Evolutionary conservation across 139 green algal species (phyloP).

Genomic region (Haematococcus sp.): DNA sequence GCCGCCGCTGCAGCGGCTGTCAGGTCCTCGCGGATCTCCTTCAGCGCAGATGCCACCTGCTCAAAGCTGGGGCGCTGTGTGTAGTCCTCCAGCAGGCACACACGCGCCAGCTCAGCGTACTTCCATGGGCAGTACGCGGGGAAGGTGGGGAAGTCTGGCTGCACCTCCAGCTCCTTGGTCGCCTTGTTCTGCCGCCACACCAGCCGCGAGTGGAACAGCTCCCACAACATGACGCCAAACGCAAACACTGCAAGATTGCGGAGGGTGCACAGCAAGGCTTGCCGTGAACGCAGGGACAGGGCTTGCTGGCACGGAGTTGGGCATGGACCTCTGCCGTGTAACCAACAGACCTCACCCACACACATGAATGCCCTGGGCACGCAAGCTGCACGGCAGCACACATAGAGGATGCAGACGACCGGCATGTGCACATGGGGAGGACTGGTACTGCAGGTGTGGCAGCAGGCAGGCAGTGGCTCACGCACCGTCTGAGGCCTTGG

Average conservation of each 20-base stretch:
- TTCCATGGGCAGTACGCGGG: not conserved
- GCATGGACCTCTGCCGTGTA: not conserved
- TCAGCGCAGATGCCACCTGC: not conserved
- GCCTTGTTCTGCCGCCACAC: conserved; percentile 1
- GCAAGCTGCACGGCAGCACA: too few species aligned
- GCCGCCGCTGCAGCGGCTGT: too few species aligned
- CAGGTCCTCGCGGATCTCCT: too few species aligned
- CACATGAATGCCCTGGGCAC: too few species aligned
- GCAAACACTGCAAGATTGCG: conserved; percentile 12
- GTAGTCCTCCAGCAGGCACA: not conserved
- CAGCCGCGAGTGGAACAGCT: conserved; percentile 22
- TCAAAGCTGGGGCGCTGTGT: conserved; percentile 1
- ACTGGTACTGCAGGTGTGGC: too few species aligned
- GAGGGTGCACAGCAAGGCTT: not conserved
- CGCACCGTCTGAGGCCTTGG: not conserved
- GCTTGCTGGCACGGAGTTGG: not conserved
- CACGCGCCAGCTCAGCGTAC: not conserved
- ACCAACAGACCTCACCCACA: not conserved
- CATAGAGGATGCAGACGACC: too few species aligned
- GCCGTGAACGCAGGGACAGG: not conserved
- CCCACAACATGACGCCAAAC: conserved; percentile 26
- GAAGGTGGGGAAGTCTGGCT: conserved; percentile 6
- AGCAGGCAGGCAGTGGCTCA: too few species aligned
- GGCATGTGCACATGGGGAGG: too few species aligned
- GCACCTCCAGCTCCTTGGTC: not conserved